Percentiles rank a stretch among this genome's conserved stretches.
phyloP scores from a whole-genome alignment of 2,329 filamentous ascomycete genomes.

The Microthyrium microscopicum region DNA sequence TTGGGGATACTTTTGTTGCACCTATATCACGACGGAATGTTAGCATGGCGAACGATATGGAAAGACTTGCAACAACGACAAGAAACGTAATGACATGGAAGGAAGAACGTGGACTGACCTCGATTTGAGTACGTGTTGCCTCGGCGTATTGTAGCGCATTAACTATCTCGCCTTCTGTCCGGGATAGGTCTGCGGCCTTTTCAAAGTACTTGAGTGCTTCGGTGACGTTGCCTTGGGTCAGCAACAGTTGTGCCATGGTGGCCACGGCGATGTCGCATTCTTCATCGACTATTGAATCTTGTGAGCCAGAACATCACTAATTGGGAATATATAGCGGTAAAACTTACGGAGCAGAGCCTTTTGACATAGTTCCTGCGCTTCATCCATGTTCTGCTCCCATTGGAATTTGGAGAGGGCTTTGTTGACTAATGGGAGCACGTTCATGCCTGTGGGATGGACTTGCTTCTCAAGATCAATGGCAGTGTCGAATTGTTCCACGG shows the following conservation, averaged over 20 bases:
- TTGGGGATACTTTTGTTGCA: conserved; percentile 37
- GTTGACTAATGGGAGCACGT: conserved; percentile 94
- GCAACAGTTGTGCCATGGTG: conserved; percentile 91
- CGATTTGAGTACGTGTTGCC: conserved; percentile 86
- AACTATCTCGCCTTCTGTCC: conserved; percentile 89
- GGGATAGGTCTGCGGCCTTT: conserved; percentile 80
- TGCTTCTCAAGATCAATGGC: conserved; percentile 98
- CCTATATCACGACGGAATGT: conserved; percentile 13
- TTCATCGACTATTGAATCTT: conserved; percentile 58
- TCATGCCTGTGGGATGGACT: conserved; percentile 87
- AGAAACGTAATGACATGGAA: background rate
- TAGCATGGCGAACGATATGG: too few relatives aligned
- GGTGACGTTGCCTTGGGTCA: conserved; percentile 94
- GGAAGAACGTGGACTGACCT: conserved; percentile 24
- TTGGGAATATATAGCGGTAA: conserved; percentile 1
- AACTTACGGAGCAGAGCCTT: conserved; percentile 88
- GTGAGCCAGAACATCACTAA: conserved; percentile 1
- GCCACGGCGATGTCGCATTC: conserved; percentile 98
- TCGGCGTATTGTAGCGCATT: conserved; percentile 95
- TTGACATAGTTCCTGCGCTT: conserved; percentile 91
- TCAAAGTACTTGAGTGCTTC: conserved; percentile 95
- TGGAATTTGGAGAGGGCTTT: conserved; percentile 95
- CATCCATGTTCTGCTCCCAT: conserved; percentile 91
- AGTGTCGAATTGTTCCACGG: conserved; percentile 93
- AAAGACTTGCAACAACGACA: too few relatives aligned